Percentiles rank a stretch among this genome's conserved stretches.
Conservation (phyloP, 768 basidiomycete genomes). For the Kwoniella botswanensis region DNA sequence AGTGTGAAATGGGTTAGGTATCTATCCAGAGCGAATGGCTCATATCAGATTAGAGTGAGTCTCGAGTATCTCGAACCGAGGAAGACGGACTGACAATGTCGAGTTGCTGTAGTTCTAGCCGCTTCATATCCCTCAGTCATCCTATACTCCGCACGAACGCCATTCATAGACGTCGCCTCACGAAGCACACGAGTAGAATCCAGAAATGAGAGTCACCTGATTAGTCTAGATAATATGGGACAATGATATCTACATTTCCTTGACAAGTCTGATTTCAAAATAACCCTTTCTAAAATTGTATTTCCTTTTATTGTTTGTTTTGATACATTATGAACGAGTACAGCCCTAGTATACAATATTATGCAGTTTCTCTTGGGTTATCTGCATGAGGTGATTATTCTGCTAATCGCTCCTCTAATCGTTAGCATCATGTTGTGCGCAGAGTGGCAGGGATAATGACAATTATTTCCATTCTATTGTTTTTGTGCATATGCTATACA, state of each 20-base stretch:
- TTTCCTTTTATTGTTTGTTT: not conserved
- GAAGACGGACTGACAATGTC: not conserved
- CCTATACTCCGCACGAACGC: too few relatives aligned
- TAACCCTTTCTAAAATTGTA: not conserved
- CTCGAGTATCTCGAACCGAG: not conserved
- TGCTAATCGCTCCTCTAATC: too few relatives aligned
- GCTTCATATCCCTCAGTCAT: not conserved
- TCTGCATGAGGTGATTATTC: not conserved
- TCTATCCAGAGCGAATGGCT: conserved; percentile 88
- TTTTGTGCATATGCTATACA: not conserved
- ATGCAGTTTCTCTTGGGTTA: not conserved
- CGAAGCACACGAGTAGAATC: not conserved
- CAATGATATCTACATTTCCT: not conserved
- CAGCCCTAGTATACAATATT: too few relatives aligned
- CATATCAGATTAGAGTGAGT: conserved; percentile 91
- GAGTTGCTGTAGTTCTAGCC: not conserved
- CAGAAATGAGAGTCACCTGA: not conserved
- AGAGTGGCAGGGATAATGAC: too few relatives aligned
- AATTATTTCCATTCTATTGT: not conserved
- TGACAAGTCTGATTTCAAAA: not conserved
- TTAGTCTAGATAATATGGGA: not conserved
- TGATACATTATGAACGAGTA: too few relatives aligned
- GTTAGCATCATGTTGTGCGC: too few relatives aligned
- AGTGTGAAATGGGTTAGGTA: conserved; percentile 97
- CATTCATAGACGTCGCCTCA: not conserved